Conservation (phyloP, 1,139 yeast genomes). For the Candida tropicalis region DNA sequence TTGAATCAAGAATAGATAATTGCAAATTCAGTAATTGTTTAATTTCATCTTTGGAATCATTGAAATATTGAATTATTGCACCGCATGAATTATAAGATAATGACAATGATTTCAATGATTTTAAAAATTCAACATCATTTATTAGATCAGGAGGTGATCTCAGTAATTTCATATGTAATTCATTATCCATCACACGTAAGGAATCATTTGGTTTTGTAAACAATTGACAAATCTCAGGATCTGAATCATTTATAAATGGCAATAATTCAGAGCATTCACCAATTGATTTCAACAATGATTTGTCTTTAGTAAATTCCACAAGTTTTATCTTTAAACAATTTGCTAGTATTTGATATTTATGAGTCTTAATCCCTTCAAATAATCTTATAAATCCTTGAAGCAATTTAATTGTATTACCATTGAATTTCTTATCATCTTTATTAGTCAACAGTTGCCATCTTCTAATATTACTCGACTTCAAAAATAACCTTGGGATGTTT, state of each 20-base stretch:
- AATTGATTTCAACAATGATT: conserved; percentile 9
- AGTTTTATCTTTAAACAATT: conserved; percentile 16
- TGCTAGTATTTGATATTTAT: conserved; percentile 8
- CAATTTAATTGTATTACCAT: conserved; percentile 25
- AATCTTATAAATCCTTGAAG: conserved; percentile 28
- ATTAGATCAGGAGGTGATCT: conserved; percentile 9
- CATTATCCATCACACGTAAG: neutral
- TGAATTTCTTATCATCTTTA: conserved; percentile 17
- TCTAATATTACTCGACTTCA: conserved; percentile 23
- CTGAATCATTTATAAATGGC: conserved; percentile 15
- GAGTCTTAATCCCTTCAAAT: conserved; percentile 14
- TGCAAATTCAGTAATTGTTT: conserved; percentile 21
- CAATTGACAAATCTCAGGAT: conserved; percentile 4
- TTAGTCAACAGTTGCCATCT: conserved; percentile 25
- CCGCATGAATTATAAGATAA: conserved; percentile 5
- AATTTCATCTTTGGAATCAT: neutral
- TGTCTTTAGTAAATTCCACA: conserved; percentile 14
- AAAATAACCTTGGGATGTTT: conserved; percentile 22
- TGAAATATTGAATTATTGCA: conserved; percentile 7
- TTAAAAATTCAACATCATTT: conserved; percentile 8
- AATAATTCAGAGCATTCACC: conserved; percentile 10
- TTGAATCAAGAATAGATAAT: conserved; percentile 25
- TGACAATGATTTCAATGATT: conserved; percentile 4
- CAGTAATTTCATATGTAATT: conserved; percentile 4
- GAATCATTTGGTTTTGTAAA: conserved; percentile 3